A percentile compares a stretch with the other conserved stretches of the same genome.
Evolutionary conservation across 805 yeast species (phyloP).

Genomic region (Deakozyma indianensis): DNA sequence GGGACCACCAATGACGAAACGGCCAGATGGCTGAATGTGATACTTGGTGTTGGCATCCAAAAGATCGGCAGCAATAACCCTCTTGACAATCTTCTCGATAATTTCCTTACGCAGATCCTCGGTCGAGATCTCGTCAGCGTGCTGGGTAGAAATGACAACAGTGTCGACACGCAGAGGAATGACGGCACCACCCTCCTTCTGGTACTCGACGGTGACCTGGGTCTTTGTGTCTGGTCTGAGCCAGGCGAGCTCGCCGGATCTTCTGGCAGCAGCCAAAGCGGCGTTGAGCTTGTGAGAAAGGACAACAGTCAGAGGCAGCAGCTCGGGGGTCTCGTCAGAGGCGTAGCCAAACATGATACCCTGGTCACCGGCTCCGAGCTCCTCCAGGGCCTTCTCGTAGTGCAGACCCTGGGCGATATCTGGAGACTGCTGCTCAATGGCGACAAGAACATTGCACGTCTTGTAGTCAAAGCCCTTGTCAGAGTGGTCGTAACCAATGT

Average conservation of each 20-base stretch:
- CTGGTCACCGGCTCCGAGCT: constrained; percentile 99
- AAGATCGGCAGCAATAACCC: constrained; percentile 80
- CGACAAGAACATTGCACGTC: constrained; percentile 97
- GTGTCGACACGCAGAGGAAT: constrained; percentile 95
- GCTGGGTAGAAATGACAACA: constrained; percentile 94
- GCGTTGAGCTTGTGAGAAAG: constrained; percentile 93
- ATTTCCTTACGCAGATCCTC: constrained; percentile 78
- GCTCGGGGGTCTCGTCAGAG: constrained; percentile 96
- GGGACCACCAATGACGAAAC: constrained; percentile 99
- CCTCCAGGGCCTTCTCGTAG: constrained; percentile 87
- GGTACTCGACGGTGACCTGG: constrained; percentile 96
- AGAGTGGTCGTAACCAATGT: constrained; percentile 93
- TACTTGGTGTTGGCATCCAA: constrained; percentile 90
- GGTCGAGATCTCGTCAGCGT: constrained; percentile 89
- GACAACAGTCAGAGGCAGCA: constrained; percentile 85
- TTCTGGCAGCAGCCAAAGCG: constrained; percentile 94
- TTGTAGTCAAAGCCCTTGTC: constrained; percentile 98
- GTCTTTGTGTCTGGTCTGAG: constrained; percentile 99
- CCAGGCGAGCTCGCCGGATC: constrained; percentile 90
- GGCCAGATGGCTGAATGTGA: constrained; percentile 99
- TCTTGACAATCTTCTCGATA: constrained; percentile 66
- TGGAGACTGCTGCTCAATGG: constrained; percentile 98
- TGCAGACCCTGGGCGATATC: constrained; percentile 99
- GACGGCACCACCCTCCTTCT: constrained; percentile 88
- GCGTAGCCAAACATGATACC: constrained; percentile 99